Evolutionary conservation across 1,284 basidiomycete genomes (phyloP).

Genomic region (Fomitopsis betulina): DNA sequence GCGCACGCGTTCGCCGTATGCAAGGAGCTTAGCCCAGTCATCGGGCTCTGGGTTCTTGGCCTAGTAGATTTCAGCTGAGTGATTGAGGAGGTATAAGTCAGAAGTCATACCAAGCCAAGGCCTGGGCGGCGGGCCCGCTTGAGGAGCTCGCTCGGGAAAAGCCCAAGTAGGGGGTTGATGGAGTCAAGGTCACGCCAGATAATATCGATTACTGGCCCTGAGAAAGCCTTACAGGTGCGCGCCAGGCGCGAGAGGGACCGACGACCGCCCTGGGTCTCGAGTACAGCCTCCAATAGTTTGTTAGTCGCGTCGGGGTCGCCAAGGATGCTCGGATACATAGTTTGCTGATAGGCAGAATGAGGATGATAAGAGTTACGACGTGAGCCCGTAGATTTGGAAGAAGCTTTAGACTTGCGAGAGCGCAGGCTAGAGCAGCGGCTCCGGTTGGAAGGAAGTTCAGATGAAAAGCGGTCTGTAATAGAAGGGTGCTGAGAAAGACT

Average conservation of each 20-base stretch:
- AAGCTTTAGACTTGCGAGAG: conserved; percentile 28
- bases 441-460: conserved; percentile 30
- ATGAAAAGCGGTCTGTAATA: conserved; percentile 40
- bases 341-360: conserved; percentile 43
- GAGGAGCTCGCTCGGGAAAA: conserved; percentile 63
- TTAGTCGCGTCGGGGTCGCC: conserved; percentile 57
- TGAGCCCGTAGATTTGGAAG: conserved; percentile 20
- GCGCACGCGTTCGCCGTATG: conserved; percentile 60
- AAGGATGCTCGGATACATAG: conserved; percentile 52
- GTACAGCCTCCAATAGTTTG: conserved; percentile 64
- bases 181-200: conserved; percentile 78
- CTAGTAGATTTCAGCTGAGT: conserved; percentile 29
- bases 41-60: conserved; percentile 52
- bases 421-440: conserved; percentile 37
- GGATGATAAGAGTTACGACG: conserved; percentile 34
- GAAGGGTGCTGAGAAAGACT: conserved; percentile 34
- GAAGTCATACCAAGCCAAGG: conserved; percentile 61
- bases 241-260: conserved; percentile 58
- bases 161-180: conserved; percentile 59
- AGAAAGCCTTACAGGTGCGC: conserved; percentile 66
- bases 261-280: conserved; percentile 61
- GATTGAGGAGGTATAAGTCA: conserved; percentile 10
- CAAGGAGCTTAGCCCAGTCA: conserved; percentile 63
- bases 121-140: conserved; percentile 67
- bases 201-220: conserved; percentile 64